Conservation (phyloP, 202 grass and related monocot species). For the Cymbopogon flexuosus region DNA sequence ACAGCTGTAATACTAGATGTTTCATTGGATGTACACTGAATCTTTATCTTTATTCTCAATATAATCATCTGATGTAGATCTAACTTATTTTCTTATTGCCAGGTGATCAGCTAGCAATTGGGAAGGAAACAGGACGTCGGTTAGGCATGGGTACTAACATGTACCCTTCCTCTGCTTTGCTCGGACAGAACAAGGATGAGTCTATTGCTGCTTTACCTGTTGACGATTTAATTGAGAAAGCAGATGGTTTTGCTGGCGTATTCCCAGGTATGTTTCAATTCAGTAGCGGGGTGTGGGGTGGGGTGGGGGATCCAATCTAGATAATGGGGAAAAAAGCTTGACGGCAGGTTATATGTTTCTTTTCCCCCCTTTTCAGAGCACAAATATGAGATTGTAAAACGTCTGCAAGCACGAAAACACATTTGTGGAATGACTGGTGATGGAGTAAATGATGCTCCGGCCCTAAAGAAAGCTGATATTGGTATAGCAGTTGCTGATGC, state of each 20-base stretch:
- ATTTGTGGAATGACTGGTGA: conserved; percentile 99
- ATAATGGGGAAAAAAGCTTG: background rate
- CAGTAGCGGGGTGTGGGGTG: background rate
- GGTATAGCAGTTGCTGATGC: conserved; percentile 91
- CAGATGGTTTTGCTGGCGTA: conserved; percentile 95
- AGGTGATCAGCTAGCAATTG: conserved; percentile 94
- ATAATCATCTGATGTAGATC: background rate
- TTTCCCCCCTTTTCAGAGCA: conserved; percentile 56
- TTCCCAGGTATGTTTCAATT: conserved; percentile 66
- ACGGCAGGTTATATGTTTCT: background rate
- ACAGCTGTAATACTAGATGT: background rate
- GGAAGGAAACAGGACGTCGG: conserved; percentile 71
- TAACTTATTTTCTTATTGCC: conserved; percentile 7
- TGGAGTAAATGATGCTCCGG: conserved; percentile 93
- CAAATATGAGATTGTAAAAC: conserved; percentile 96
- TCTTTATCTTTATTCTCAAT: background rate
- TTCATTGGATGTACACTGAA: background rate
- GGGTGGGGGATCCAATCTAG: background rate
- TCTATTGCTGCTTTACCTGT: conserved; percentile 57
- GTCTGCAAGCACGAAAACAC: conserved; percentile 87
- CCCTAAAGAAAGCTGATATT: conserved; percentile 94
- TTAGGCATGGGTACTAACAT: conserved; percentile 97
- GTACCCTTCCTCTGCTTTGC: conserved; percentile 85
- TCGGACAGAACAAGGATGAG: conserved; percentile 74
- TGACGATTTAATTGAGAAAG: conserved; percentile 89